These are phyloP conservation scores for Phaffia tasmanica DNA, from an alignment of 768 basidiomycete species.

Conservation along the genomic window DNA sequence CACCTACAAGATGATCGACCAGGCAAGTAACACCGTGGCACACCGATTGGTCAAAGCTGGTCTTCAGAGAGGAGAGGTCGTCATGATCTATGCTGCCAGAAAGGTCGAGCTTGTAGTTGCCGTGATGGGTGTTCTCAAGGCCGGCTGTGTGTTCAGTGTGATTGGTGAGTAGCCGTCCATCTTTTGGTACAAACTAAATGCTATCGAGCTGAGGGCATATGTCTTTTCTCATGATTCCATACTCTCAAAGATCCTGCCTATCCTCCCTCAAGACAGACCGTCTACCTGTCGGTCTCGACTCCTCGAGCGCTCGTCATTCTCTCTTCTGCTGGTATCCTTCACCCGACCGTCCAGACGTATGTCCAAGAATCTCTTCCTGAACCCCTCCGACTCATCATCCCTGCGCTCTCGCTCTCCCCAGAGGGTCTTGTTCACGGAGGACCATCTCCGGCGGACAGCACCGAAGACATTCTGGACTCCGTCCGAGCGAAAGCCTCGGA, in stretches of 20 bases:
- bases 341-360: conserved; percentile 71
- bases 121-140: conserved; percentile 91
- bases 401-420: conserved; percentile 64
- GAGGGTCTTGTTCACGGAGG: conserved; percentile 62
- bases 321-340: conserved; percentile 74
- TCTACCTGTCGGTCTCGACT: conserved; percentile 84
- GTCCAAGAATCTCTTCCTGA: conserved; percentile 53
- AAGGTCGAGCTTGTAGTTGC: conserved; percentile 94
- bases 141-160: conserved; percentile 91
- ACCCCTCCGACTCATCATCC: conserved; percentile 77
- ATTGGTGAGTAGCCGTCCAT: conserved; percentile 53
- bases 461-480: conserved; percentile 51
- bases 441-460: not conserved
- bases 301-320: conserved; percentile 84
- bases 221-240: not conserved
- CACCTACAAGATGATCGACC: conserved; percentile 69
- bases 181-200: not conserved
- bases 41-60: conserved; percentile 80
- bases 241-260: conserved; percentile 77
- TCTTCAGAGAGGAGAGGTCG: conserved; percentile 82
- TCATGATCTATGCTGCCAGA: conserved; percentile 94
- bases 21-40: conserved; percentile 76
- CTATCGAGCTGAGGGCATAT: not conserved
- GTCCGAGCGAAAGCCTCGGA: conserved; percentile 48
- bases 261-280: conserved; percentile 78